A percentile compares a stretch with the other conserved stretches of the same genome.
phyloP scores from a whole-genome alignment of 306 rosid genomes.

The Trifolium subterraneum region DNA sequence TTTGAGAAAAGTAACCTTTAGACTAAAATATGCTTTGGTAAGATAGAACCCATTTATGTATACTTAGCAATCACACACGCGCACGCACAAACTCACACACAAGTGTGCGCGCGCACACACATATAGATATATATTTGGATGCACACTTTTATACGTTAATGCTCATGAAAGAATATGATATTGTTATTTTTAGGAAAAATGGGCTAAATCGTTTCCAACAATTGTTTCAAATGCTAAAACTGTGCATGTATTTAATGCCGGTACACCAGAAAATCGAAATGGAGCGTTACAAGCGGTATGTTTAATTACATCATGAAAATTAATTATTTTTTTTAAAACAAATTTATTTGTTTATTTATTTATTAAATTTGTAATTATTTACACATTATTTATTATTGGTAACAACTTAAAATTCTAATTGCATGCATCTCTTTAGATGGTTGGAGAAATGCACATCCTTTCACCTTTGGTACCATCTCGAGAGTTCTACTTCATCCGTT shows the following conservation, averaged over 20 bases:
- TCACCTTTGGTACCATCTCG: slow-evolving; percentile 63
- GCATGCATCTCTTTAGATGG: slow-evolving; percentile 49
- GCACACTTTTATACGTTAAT: too few relatives aligned
- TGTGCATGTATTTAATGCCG: slow-evolving; percentile 49
- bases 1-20: not conserved
- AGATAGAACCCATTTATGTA: too few relatives aligned
- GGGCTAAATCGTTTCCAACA: slow-evolving; percentile 60
- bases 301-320: too few relatives aligned
- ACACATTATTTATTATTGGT: too few relatives aligned
- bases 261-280: slow-evolving; percentile 42
- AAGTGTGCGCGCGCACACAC: too few relatives aligned
- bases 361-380: too few relatives aligned
- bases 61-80: too few relatives aligned
- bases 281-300: slow-evolving; percentile 61
- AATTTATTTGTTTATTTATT: too few relatives aligned
- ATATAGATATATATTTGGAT: too few relatives aligned
- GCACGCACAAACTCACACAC: too few relatives aligned
- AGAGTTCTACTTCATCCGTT: slow-evolving; percentile 57
- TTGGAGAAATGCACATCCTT: slow-evolving; percentile 61
- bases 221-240: slow-evolving; percentile 56
- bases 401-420: not conserved
- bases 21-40: too few relatives aligned
- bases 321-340: too few relatives aligned
- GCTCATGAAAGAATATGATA: not conserved
- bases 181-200: slow-evolving; percentile 43